Percentiles rank a stretch among this genome's conserved stretches.
These are phyloP conservation scores for Elsinoe necatrix DNA, from an alignment of 2,329 filamentous ascomycete species.

Conservation along the genomic window DNA sequence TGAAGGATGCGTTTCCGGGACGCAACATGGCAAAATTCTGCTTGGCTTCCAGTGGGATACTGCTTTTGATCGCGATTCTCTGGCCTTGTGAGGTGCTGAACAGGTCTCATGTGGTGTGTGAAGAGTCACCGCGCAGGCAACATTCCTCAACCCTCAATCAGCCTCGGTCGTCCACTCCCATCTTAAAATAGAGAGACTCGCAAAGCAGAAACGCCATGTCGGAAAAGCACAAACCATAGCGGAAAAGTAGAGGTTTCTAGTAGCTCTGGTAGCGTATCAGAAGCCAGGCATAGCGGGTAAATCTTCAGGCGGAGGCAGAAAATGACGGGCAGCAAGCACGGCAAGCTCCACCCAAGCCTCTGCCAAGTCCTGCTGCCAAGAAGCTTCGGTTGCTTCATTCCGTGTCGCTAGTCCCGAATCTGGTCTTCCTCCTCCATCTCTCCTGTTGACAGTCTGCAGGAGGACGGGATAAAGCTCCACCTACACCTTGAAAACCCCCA, in stretches of 20 bases:
- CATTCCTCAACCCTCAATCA: no score
- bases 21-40: background rate
- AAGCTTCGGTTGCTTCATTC: background rate
- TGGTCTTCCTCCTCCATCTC: background rate
- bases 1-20: background rate
- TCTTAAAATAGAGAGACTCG: no score
- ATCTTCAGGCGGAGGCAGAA: background rate
- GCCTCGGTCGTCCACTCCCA: no score
- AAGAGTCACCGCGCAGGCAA: no score
- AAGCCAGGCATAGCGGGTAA: background rate
- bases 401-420: background rate
- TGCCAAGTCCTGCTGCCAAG: constrained; percentile 4
- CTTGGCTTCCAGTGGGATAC: no score
- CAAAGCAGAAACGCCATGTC: background rate
- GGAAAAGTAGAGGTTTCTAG: background rate
- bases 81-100: no score
- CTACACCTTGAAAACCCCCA: background rate
- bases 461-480: background rate
- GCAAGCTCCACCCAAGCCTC: constrained; percentile 5
- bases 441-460: background rate
- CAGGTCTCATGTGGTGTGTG: no score
- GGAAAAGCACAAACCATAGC: background rate
- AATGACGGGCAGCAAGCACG: background rate
- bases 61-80: no score
- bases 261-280: background rate